Percentiles rank a stretch among this genome's conserved stretches.
Conservation (phyloP, 1,284 basidiomycete species). For the Veloporphyrellus conicus region DNA sequence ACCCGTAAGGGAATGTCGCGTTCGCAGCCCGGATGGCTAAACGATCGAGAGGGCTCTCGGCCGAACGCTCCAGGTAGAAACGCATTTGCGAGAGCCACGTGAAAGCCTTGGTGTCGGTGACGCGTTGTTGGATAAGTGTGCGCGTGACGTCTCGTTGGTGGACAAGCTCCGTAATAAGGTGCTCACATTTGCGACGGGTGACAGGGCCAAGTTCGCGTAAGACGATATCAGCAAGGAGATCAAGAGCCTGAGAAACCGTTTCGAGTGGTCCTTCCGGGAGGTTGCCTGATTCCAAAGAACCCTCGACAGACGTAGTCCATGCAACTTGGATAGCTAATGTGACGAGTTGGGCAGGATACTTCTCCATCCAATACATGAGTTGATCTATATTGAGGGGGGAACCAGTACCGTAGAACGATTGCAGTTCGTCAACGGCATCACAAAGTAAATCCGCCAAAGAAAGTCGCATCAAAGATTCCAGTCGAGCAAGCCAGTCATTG, state of each 20-base stretch:
- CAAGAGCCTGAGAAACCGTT: constrained; percentile 79
- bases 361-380: constrained; percentile 88
- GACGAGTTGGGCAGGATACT: constrained; percentile 92
- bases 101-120: constrained; percentile 70
- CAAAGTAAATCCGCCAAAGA: constrained; percentile 83
- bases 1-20: constrained; percentile 94
- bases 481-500: constrained; percentile 94
- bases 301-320: constrained; percentile 88
- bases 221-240: constrained; percentile 93
- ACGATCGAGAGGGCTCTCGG: constrained; percentile 75
- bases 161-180: constrained; percentile 97
- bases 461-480: constrained; percentile 93
- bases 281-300: constrained; percentile 55
- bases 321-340: constrained; percentile 91
- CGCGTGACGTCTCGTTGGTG: constrained; percentile 96
- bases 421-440: constrained; percentile 75
- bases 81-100: constrained; percentile 99
- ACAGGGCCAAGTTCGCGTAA: constrained; percentile 84
- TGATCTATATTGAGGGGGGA: constrained; percentile 53
- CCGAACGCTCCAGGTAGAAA: constrained; percentile 79
- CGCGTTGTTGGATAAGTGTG: constrained; percentile 66
- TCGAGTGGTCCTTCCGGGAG: constrained; percentile 67
- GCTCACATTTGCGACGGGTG: constrained; percentile 95
- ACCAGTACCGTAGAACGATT: constrained; percentile 73
- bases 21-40: constrained; percentile 85